Percentiles rank a stretch among this genome's conserved stretches.
Evolutionary conservation across 2,329 filamentous ascomycete genomes (phyloP).

Genomic region (Teratosphaeria epicoccoides): DNA sequence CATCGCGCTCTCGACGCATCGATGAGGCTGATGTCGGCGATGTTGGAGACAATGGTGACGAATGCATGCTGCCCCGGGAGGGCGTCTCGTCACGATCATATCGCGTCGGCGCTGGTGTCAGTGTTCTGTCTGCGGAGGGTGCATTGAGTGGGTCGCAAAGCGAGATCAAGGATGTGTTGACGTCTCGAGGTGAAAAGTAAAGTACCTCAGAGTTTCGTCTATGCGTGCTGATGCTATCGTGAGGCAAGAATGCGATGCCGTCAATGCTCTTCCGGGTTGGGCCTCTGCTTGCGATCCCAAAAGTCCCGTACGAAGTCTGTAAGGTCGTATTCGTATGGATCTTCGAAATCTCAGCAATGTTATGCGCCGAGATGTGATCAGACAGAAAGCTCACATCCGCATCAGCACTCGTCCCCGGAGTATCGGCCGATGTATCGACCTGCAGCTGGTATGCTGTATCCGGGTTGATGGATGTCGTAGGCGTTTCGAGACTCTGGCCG

Average conservation of each 20-base stretch:
- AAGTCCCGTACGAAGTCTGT: background rate
- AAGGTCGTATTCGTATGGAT: background rate
- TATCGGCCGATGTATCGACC: background rate
- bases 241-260: background rate
- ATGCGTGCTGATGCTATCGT: background rate
- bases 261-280: background rate
- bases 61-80: background rate
- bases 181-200: conserved; percentile 4
- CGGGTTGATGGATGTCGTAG: background rate
- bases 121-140: conserved; percentile 4
- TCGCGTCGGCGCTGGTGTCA: conserved; percentile 7
- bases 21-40: background rate
- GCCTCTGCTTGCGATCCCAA: background rate
- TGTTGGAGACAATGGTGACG: background rate
- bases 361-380: background rate
- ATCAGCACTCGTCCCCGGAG: background rate
- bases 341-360: background rate
- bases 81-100: conserved; percentile 2
- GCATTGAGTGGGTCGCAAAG: conserved; percentile 14
- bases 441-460: background rate
- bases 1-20: conserved; percentile 2
- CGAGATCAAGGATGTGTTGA: conserved; percentile 11
- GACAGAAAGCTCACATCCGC: background rate
- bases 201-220: background rate
- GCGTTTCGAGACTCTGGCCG: background rate